Percentiles rank a stretch among this genome's conserved stretches.
phyloP scores from a whole-genome alignment of 2,329 filamentous ascomycete species.

The Sclerotinia trifoliorum region DNA sequence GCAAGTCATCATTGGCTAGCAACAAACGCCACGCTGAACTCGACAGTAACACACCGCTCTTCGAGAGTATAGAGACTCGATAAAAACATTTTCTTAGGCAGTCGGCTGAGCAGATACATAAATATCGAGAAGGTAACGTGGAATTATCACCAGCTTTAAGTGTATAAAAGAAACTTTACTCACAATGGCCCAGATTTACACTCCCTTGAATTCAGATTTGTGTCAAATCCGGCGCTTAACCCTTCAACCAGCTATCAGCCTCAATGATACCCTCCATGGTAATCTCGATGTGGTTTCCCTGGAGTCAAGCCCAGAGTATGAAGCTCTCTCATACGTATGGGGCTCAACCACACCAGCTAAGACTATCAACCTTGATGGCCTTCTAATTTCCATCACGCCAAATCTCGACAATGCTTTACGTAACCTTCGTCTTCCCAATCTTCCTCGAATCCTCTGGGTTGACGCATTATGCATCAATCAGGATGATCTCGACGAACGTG shows the following conservation, averaged over 20 bases:
- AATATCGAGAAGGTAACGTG: not conserved
- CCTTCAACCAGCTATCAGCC: constrained; percentile 8
- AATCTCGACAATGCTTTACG: constrained; percentile 24
- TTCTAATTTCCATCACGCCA: constrained; percentile 8
- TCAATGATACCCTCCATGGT: constrained; percentile 13
- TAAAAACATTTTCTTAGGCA: rapidly evolving
- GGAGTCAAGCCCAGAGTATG: constrained; percentile 17
- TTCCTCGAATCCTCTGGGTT: constrained; percentile 22
- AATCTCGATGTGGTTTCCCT: constrained; percentile 19
- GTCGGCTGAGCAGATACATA: not conserved
- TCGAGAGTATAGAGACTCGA: not conserved
- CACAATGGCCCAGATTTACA: constrained; percentile 2
- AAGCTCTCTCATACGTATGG: constrained; percentile 27
- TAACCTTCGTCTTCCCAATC: not conserved
- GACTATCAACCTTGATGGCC: constrained; percentile 3
- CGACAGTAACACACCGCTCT: not conserved
- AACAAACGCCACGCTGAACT: constrained; percentile 13
- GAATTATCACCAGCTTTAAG: not conserved
- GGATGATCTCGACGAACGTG: constrained; percentile 24
- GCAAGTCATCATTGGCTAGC: not conserved
- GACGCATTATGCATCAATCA: constrained; percentile 32
- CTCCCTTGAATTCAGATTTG: not conserved
- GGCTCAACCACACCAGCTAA: not conserved
- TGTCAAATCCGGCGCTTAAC: constrained; percentile 19
- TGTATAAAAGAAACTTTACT: not conserved